Conservation (phyloP, 2,329 filamentous ascomycete genomes). For the Pseudomassariella vexata region DNA sequence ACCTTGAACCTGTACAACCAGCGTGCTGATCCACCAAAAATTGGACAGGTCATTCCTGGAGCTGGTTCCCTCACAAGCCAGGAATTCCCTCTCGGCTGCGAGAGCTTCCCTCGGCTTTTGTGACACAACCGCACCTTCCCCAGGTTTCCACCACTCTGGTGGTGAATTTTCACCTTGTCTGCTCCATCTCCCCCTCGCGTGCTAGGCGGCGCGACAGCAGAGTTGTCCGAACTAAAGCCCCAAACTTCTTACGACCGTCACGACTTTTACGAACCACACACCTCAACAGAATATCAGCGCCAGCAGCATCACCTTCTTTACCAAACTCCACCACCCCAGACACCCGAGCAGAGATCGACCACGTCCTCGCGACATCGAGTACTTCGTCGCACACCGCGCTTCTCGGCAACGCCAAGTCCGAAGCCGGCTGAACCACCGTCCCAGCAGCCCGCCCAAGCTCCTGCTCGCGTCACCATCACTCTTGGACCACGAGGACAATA, state of each 20-base stretch:
- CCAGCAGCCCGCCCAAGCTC: conserved; percentile 24
- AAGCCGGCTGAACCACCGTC: conserved; percentile 20
- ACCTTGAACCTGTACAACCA: conserved; percentile 6
- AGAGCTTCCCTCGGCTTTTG: conserved; percentile 5
- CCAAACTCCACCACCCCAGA: conserved; percentile 26
- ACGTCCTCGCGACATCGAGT: conserved; percentile 39
- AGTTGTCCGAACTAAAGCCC: conserved; percentile 37
- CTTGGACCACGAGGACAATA: conserved; percentile 36
- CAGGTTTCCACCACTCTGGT: conserved; percentile 24
- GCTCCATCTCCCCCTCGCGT: conserved; percentile 28
- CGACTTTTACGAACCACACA: conserved; percentile 44
- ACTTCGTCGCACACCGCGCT: conserved; percentile 48
- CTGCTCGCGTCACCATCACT: conserved; percentile 37
- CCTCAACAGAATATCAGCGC: conserved; percentile 32
- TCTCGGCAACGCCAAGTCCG: conserved; percentile 37
- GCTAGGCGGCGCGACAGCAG: conserved; percentile 32
- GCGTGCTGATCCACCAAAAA: conserved; percentile 3
- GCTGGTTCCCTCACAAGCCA: conserved; percentile 5
- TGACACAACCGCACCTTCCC: conserved; percentile 9
- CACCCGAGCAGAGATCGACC: conserved; percentile 34
- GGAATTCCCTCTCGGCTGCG: conserved; percentile 4
- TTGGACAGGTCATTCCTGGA: conserved; percentile 8
- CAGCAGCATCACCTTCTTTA: conserved; percentile 31
- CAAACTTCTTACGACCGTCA: conserved; percentile 45
- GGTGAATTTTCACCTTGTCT: conserved; percentile 45